Evolutionary conservation across 192 early-diverging fungal genomes (phyloP), one percentile per base, ranked within the genome.

Genomic region (Rhizophagus prolifer): DNA sequence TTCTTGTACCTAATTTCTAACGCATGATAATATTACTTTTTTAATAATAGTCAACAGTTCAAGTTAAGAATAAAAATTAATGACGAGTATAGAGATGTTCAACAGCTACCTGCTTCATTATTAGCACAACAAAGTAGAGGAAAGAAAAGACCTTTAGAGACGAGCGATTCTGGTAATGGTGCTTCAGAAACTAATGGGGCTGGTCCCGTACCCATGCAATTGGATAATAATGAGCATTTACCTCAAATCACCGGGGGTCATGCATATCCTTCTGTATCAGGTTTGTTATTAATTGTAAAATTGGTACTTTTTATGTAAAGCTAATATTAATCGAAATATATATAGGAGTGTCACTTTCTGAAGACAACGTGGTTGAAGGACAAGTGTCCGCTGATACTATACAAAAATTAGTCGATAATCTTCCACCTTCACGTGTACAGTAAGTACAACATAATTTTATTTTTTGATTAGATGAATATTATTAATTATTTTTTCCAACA

Each of bases 51-150:
- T 73, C 54, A 59, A 73, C 50, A 28, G n/a, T 23, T 73, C 23
- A 73, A 73, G 19, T 59, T 73, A 21, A 58, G 58, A 9, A 28
- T 76, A 34, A 76, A 76, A 58, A 19, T 76, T 36, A 41, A n/a
- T 7, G 74, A 75, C 44, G 75, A 76, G 66, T 76, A 76, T n/a
- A 19, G 26, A 7, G 64, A 76, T 25, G 66, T 59, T 19, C 34
- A 76, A 59, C 64, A 76, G 54, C 28, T 76, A 50, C 63, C 63
- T n/a, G 10, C 46, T 16, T 64, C 75, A 19, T 28, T 76, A 36
- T 28, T 68, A 47, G 63, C 75, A 2, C 64, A 68, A 67, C 75
- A 67, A 36, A 36, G 65, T 58, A 44, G 10, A 38, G 34, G 25
- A 68, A 68, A 68, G 16, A 23, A n/a, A 46, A 46, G 14, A 64